Base-by-base conservation (phyloP, 768 basidiomycete species). In the Russula dissimulans region DNA sequence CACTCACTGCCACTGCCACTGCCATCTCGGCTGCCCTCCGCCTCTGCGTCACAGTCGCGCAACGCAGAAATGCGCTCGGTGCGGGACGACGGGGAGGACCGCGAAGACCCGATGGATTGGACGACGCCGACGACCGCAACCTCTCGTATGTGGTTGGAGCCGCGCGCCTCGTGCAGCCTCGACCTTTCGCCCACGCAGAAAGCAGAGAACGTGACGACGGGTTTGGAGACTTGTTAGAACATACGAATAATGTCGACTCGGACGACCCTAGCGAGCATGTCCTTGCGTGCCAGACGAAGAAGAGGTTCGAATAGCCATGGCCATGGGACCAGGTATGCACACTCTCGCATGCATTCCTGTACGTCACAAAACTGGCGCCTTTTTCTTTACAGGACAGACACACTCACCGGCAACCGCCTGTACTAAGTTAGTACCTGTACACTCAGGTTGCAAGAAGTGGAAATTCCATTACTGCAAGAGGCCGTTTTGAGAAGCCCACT, bases 81-180 rank as follows among this genome's bases (percentile, higher is more conserved):
- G 22, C 22, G 22, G 22, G 22, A 26, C 22, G 65, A 51, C 15
- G 67, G 41, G 31, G 67, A 53, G 22, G 77, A 80, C 49, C 79
- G 39, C 32, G 67, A 53, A 18, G 77, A 80, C 50, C 79, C 77
- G 22, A 83, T 83, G 82, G 82, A 91, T 68, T 88, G 86, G 88
- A 79, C 77, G 88, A 79, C 77, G 12, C 87, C 89, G 0, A 83
- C 22, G 22, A 26, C 83, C 1, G 15, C 41, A 10, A 45, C 54
- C 2, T 45, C 57, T n/a, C 45, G 49, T 6, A 51, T 32, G 39
- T 22, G 43, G 11, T 47, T 38, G 15, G 50, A 29, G 34, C 45
- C 6, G 32, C 31, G 32, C 11, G 22, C 22, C 22, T 10, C 55
- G 22, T 36, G 42, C 1, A 31, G 41, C 9, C 22, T 26, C 22